phyloP scores from a whole-genome alignment of 345 rosid species.

The Mercurialis annua region DNA sequence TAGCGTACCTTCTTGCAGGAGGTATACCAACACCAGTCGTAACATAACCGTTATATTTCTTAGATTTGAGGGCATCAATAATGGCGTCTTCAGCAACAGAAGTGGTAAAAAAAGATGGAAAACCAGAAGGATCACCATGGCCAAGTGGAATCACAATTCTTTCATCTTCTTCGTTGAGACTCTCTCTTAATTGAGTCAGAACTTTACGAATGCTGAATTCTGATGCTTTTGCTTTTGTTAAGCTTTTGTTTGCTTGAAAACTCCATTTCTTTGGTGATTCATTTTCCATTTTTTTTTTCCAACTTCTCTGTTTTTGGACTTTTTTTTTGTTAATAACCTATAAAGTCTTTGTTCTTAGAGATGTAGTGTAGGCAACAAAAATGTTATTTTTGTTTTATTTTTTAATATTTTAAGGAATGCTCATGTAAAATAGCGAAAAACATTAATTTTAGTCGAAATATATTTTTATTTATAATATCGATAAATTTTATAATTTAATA shows the following conservation, averaged over 20 bases:
- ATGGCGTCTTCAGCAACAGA: slow-evolving; percentile 46
- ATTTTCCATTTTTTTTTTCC: no score
- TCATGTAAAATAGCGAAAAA: no score
- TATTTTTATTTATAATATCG: no score
- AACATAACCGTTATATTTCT: slow-evolving; percentile 40
- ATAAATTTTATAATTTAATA: no score
- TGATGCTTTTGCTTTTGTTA: not conserved
- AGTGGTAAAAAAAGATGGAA: slow-evolving; percentile 37
- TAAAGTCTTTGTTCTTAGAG: no score
- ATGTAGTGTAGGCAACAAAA: no score
- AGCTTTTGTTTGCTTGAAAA: slow-evolving; percentile 12
- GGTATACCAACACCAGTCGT: slow-evolving; percentile 37
- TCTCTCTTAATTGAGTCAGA: slow-evolving; percentile 12
- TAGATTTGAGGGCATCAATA: slow-evolving; percentile 38
- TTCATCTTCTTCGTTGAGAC: slow-evolving; percentile 29
- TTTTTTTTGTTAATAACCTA: no score
- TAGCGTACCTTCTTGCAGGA: slow-evolving; percentile 58
- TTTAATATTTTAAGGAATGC: no score
- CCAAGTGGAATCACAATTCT: slow-evolving; percentile 36
- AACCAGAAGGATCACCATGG: slow-evolving; percentile 56
- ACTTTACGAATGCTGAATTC: slow-evolving; percentile 27
- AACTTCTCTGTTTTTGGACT: slow-evolving; percentile 10
- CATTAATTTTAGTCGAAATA: no score
- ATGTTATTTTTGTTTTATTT: no score
- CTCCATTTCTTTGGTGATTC: no score